A percentile compares a stretch with the other conserved stretches of the same genome.
Evolutionary conservation across 176 grass and related monocot genomes (phyloP).

Genomic region (Juncus inflexus): DNA sequence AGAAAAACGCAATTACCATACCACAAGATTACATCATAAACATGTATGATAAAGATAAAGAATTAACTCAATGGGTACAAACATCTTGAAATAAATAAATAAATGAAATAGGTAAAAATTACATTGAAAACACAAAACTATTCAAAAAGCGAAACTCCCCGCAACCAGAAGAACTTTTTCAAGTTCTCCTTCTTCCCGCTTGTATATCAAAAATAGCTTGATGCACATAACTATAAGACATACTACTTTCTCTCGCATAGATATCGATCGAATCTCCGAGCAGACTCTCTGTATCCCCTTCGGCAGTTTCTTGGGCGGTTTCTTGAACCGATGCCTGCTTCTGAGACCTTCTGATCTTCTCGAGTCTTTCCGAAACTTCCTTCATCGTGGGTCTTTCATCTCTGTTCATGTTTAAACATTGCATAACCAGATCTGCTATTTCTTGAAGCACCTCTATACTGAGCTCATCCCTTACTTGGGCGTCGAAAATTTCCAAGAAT

Average conservation of each 20-base stretch:
- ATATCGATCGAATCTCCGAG: slow-evolving; percentile 29
- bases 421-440: slow-evolving; percentile 38
- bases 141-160: no score
- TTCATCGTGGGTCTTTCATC: slow-evolving; percentile 62
- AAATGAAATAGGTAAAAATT: no score
- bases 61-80: no score
- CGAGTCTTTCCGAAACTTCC: slow-evolving; percentile 45
- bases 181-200: slow-evolving; percentile 18
- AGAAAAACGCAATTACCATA: no score
- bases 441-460: slow-evolving; percentile 32
- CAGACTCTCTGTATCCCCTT: slow-evolving; percentile 21
- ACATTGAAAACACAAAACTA: no score
- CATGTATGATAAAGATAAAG: no score
- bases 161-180: no score
- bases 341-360: slow-evolving; percentile 40
- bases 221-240: slow-evolving; percentile 24
- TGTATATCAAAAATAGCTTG: slow-evolving; percentile 36
- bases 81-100: no score
- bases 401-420: slow-evolving; percentile 48
- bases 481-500: slow-evolving; percentile 43
- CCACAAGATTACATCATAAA: no score
- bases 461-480: slow-evolving; percentile 34
- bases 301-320: no score
- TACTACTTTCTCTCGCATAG: slow-evolving; percentile 12
- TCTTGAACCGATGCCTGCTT: slow-evolving; percentile 25